Percentiles rank a stretch among this genome's conserved stretches.
Evolutionary conservation across 139 green algal species (phyloP).

Genomic region (Gonium pectorale): DNA sequence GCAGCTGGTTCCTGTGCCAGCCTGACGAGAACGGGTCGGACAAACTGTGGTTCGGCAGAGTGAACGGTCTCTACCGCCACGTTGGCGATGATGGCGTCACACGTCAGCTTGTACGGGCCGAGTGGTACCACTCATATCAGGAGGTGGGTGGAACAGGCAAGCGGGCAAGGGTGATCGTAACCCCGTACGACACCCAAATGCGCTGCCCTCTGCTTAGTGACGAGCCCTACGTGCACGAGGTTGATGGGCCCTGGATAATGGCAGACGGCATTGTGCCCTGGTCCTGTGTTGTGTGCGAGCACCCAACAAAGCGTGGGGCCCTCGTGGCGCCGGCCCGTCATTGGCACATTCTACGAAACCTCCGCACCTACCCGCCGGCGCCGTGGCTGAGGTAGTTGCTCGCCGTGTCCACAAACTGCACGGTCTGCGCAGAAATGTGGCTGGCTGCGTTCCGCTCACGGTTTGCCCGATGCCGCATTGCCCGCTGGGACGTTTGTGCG

Average conservation of each 20-base stretch:
- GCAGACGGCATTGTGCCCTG: background rate
- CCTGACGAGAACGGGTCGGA: background rate
- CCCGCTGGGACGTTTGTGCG: too few species aligned
- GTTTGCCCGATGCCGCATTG: too few species aligned
- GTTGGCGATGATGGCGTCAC: background rate
- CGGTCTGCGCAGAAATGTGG: too few species aligned
- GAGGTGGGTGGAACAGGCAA: background rate
- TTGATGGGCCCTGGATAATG: background rate
- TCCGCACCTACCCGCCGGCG: background rate
- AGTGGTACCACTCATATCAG: background rate
- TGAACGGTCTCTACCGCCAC: background rate
- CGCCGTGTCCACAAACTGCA: too few species aligned
- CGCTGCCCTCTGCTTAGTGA: background rate
- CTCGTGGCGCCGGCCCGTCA: background rate
- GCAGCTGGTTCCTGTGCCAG: background rate
- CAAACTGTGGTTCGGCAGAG: background rate
- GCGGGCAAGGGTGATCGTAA: too few species aligned
- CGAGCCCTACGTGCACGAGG: background rate
- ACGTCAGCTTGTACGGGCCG: background rate
- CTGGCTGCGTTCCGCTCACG: too few species aligned
- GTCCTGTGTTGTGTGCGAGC: background rate
- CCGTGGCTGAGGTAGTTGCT: background rate
- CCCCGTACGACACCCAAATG: background rate
- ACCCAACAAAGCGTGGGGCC: background rate
- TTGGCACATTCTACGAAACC: conserved; percentile 4